Evolutionary conservation across 257 asterid genomes (phyloP), one percentile per base, ranked within the genome.

Genomic region (Plantago ovata): DNA sequence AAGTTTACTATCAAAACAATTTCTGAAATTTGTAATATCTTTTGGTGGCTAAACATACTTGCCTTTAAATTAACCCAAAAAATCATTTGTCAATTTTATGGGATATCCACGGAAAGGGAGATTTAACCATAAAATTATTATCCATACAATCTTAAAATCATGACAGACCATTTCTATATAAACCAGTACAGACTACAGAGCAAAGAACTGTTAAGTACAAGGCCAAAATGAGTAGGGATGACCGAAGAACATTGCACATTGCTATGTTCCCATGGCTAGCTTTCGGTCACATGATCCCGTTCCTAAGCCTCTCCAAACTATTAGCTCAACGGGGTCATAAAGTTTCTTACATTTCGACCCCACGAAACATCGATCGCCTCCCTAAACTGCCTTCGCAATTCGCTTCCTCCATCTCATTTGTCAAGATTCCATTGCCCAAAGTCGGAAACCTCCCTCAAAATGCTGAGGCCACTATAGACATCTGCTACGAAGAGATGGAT

Each of bases 211-310:
- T 28, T 28, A 28, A 28, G 36, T 28, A 28, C 36, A 28, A 28
- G 36, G 36, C 36, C 7, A 28, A 28, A 6, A 45, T 45, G 47
- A 22, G 58, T 52, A 38, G 10, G 9, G 56, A 32, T 8, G 36
- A 28, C 36, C 36, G 36, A 4, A 32, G 47, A 33, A 60, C 13
- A 13, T 14, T 80, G 15, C 77, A 80, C 56, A 47, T 77, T 13
- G 80, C 57, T 1, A 68, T 81, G 80, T 70, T 75, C 53, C 87
- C 87, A 54, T 81, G 87, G 87, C 58, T 81, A 13, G 84, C 77
- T 22, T 80, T 80, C 23, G 84, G 87, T 10, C 84, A 77, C 63
- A 74, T 80, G 33, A 69, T 75, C 0, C 87, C 87, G 32, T 81
- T 1, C 66, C 23, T 67, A 28, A 76, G 72, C 41, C 84, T 78